phyloP scores from a whole-genome alignment of 2,329 filamentous ascomycete species.

The Cercospora sesami region DNA sequence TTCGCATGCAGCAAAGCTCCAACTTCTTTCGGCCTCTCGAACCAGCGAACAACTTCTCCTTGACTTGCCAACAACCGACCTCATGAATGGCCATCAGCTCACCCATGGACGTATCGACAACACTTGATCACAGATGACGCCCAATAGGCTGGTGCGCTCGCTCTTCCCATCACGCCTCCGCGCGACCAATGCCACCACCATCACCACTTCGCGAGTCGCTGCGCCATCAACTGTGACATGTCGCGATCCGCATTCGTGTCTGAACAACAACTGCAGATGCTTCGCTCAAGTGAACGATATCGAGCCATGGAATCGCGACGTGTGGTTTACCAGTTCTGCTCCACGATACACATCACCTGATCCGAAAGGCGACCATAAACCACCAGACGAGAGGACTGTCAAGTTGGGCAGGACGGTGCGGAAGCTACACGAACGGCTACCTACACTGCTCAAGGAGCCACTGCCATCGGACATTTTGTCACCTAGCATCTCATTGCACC shows the following conservation, averaged over 20 bases:
- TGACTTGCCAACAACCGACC: neutral
- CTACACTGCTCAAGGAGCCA: slow-evolving; percentile 60
- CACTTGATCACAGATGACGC: slow-evolving; percentile 35
- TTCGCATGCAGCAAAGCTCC: neutral
- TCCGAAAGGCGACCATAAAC: slow-evolving; percentile 41
- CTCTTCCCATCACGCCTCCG: slow-evolving; percentile 45
- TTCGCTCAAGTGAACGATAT: slow-evolving; percentile 37
- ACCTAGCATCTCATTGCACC: slow-evolving; percentile 61
- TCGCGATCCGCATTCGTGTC: slow-evolving; percentile 28
- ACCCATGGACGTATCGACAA: slow-evolving; percentile 19
- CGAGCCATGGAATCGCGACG: slow-evolving; percentile 37
- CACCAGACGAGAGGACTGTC: slow-evolving; percentile 59
- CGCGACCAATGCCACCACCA: slow-evolving; percentile 16
- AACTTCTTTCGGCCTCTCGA: neutral
- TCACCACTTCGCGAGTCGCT: slow-evolving; percentile 5
- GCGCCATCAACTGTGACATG: slow-evolving; percentile 12
- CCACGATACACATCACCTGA: slow-evolving; percentile 29
- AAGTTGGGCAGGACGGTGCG: slow-evolving; percentile 64
- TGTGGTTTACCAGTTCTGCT: slow-evolving; percentile 48
- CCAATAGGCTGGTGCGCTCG: slow-evolving; percentile 49
- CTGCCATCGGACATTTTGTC: slow-evolving; percentile 63
- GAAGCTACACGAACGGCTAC: slow-evolving; percentile 62
- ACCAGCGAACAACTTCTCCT: neutral
- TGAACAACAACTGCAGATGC: slow-evolving; percentile 31
- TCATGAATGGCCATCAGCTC: slow-evolving; percentile 8